These are phyloP conservation scores for Fusarium avenaceum DNA, from an alignment of 2,329 filamentous ascomycete genomes.

Conservation along the genomic window DNA sequence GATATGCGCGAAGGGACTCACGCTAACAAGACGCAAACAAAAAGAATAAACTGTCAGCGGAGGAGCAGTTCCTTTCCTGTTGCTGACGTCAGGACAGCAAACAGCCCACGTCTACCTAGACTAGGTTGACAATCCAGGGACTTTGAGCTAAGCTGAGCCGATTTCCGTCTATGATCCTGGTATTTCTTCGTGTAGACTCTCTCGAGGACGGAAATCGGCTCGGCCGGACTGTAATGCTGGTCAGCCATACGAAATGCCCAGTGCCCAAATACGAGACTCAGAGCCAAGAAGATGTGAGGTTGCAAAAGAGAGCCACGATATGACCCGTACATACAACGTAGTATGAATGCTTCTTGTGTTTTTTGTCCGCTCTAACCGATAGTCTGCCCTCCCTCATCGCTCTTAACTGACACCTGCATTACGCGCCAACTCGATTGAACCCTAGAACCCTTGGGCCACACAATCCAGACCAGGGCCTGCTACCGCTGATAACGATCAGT, in stretches of 20 bases:
- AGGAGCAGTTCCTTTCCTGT: slow-evolving; percentile 17
- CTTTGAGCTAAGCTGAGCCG: not conserved
- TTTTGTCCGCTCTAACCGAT: slow-evolving; percentile 10
- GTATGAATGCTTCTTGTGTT: not conserved
- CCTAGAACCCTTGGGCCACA: not conserved
- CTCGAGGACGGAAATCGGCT: slow-evolving; percentile 8
- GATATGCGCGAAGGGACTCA: slow-evolving; percentile 29
- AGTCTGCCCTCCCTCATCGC: not conserved
- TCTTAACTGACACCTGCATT: slow-evolving; percentile 14
- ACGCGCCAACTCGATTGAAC: not conserved
- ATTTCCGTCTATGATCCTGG: not conserved
- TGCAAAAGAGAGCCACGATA: slow-evolving; percentile 7
- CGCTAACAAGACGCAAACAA: not conserved
- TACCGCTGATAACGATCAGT: slow-evolving; percentile 7
- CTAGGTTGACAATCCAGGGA: not conserved
- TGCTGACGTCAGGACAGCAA: slow-evolving; percentile 33
- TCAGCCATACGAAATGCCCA: slow-evolving; percentile 8
- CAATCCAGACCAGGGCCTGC: not conserved
- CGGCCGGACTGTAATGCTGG: not conserved
- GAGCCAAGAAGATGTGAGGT: slow-evolving; percentile 1
- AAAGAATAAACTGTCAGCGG: slow-evolving; percentile 3
- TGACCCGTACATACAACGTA: slow-evolving; percentile 4
- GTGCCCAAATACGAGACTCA: slow-evolving; percentile 15
- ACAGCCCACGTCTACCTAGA: too few relatives aligned
- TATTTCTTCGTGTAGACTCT: not conserved